phyloP scores from a whole-genome alignment of 2,329 filamentous ascomycete species.

The Aaosphaeria pasadenensis region DNA sequence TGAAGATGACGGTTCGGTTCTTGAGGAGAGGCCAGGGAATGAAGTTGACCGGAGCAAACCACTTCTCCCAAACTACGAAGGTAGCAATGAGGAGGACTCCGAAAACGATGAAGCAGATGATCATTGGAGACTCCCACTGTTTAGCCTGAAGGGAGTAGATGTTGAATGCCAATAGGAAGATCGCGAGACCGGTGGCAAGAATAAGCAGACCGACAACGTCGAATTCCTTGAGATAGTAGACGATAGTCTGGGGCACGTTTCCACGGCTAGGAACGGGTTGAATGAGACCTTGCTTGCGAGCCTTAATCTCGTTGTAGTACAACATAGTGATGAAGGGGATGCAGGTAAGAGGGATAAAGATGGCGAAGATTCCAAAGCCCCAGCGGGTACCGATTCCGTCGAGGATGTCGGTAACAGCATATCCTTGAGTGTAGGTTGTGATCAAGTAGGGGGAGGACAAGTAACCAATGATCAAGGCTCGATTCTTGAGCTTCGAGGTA shows the following conservation, averaged over 20 bases:
- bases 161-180: conserved; percentile 69
- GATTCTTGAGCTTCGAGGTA: conserved; percentile 60
- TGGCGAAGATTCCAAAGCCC: conserved; percentile 64
- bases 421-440: conserved; percentile 39
- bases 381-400: conserved; percentile 57
- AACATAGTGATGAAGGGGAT: conserved; percentile 59
- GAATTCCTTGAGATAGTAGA: conserved; percentile 59
- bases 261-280: conserved; percentile 42
- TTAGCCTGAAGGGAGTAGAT: conserved; percentile 39
- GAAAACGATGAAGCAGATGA: conserved; percentile 39
- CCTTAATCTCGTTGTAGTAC: conserved; percentile 57
- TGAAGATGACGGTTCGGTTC: conserved; percentile 50
- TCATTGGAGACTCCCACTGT: conserved; percentile 30
- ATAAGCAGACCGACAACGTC: conserved; percentile 61
- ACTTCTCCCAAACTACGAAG: conserved; percentile 40
- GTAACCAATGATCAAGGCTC: conserved; percentile 58
- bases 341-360: conserved; percentile 59
- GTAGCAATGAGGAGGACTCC: conserved; percentile 31
- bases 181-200: conserved; percentile 56
- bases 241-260: conserved; percentile 45
- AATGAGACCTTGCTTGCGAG: conserved; percentile 53
- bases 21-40: conserved; percentile 46
- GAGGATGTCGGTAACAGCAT: conserved; percentile 38
- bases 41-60: conserved; percentile 38
- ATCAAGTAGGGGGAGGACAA: conserved; percentile 12